A percentile compares a stretch with the other conserved stretches of the same genome.
These are phyloP conservation scores for Neonectria neomacrospora DNA, from an alignment of 2,329 filamentous ascomycete species.

Conservation along the genomic window DNA sequence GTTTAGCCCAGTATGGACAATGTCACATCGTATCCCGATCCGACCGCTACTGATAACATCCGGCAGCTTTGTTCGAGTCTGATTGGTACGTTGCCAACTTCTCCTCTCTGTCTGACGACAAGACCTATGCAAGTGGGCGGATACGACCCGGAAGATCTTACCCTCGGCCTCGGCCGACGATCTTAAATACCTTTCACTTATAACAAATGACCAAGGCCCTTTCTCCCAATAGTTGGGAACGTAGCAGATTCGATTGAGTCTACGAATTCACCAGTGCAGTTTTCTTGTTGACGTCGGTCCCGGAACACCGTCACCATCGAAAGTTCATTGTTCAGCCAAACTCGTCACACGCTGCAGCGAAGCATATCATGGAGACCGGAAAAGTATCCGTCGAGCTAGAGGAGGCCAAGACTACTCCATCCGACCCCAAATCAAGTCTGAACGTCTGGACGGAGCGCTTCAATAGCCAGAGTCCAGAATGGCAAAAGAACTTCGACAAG, in stretches of 20 bases:
- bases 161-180: background rate
- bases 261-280: background rate
- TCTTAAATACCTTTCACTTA: background rate
- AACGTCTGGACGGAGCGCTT: constrained; percentile 29
- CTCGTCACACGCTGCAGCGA: background rate
- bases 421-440: constrained; percentile 14
- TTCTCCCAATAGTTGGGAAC: background rate
- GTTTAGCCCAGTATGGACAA: background rate
- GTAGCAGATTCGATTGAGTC: background rate
- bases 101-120: background rate
- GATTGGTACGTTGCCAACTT: background rate
- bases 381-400: constrained; percentile 33
- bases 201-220: background rate
- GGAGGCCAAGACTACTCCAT: constrained; percentile 17
- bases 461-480: constrained; percentile 29
- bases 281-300: background rate
- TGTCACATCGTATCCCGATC: background rate
- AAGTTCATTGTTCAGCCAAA: no score
- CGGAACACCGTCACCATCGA: background rate
- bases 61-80: background rate
- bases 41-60: background rate
- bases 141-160: background rate
- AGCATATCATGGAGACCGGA: constrained; percentile 20
- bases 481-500: constrained; percentile 40
- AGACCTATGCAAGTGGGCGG: background rate